Conservation (phyloP, 2,329 filamentous ascomycete species). For the Dendryphion nanum region DNA sequence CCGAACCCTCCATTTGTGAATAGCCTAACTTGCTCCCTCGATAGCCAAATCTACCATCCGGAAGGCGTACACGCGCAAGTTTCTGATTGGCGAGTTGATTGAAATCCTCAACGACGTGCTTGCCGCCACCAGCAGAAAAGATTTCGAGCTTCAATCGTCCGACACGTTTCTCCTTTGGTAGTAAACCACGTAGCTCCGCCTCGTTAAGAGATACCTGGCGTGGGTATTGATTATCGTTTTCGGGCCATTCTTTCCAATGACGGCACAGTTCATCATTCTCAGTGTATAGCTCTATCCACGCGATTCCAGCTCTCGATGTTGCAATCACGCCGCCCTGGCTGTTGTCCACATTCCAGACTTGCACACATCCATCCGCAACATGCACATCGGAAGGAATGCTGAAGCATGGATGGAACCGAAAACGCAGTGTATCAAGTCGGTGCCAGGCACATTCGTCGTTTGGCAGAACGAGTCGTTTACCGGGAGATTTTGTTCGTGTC, state of each 20-base stretch:
- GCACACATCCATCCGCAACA: conserved; percentile 70
- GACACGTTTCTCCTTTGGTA: conserved; percentile 73
- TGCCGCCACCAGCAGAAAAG: conserved; percentile 73
- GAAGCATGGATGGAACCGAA: conserved; percentile 89
- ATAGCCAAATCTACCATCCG: conserved; percentile 72
- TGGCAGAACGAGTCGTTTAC: conserved; percentile 67
- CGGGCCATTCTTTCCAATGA: conserved; percentile 76
- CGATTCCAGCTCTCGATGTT: conserved; percentile 76
- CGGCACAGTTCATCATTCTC: conserved; percentile 80
- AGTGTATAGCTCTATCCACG: conserved; percentile 78
- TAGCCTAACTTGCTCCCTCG: conserved; percentile 71
- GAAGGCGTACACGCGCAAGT: conserved; percentile 69
- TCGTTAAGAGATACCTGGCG: conserved; percentile 75
- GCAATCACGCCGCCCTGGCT: conserved; percentile 75
- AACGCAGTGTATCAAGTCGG: conserved; percentile 81
- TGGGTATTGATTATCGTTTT: conserved; percentile 60
- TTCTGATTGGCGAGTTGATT: conserved; percentile 64
- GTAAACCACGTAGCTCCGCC: conserved; percentile 65
- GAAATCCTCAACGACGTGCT: conserved; percentile 76
- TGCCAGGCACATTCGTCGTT: conserved; percentile 92
- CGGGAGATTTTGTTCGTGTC: conserved; percentile 80
- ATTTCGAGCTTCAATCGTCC: conserved; percentile 68
- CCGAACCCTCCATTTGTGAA: conserved; percentile 68
- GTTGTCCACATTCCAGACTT: conserved; percentile 81
- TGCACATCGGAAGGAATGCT: conserved; percentile 70